Conservation (phyloP, 2,329 filamentous ascomycete genomes). For the Colletotrichum sp. region DNA sequence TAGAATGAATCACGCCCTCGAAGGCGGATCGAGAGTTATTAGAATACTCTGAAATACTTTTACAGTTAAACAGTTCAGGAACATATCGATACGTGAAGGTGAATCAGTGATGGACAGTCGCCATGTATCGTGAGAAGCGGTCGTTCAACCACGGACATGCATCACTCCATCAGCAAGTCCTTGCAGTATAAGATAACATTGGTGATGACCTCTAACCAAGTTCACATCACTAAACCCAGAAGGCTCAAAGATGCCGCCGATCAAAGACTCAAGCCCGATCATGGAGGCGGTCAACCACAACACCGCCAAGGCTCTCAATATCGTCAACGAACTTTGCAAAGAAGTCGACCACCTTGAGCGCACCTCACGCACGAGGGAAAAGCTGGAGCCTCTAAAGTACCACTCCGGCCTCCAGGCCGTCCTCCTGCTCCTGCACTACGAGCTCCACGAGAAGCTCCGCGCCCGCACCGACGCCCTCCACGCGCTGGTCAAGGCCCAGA, state of each 20-base stretch:
- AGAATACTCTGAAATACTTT: not conserved
- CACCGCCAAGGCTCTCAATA: not conserved
- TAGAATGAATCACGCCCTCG: not conserved
- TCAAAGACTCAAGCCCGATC: not conserved
- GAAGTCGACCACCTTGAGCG: not conserved
- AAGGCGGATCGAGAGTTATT: not conserved
- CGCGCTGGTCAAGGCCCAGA: not conserved
- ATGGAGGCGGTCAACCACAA: not conserved
- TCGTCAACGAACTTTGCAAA: not conserved
- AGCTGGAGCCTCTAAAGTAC: not conserved
- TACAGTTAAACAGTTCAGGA: not conserved
- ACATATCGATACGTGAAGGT: not conserved
- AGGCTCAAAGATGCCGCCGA: not conserved
- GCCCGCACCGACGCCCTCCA: not conserved
- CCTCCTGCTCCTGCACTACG: not conserved
- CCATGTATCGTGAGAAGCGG: not conserved
- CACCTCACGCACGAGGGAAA: not conserved
- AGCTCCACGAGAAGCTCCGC: not conserved
- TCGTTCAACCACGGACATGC: accelerated
- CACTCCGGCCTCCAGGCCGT: not conserved
- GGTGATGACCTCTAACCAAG: too few species aligned
- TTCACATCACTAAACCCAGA: not conserved
- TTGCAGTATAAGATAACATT: not conserved
- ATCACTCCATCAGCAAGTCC: not conserved
- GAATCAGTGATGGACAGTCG: accelerated